phyloP scores from a whole-genome alignment of 495 filamentous ascomycete species.

The Annulohypoxylon bovei region DNA sequence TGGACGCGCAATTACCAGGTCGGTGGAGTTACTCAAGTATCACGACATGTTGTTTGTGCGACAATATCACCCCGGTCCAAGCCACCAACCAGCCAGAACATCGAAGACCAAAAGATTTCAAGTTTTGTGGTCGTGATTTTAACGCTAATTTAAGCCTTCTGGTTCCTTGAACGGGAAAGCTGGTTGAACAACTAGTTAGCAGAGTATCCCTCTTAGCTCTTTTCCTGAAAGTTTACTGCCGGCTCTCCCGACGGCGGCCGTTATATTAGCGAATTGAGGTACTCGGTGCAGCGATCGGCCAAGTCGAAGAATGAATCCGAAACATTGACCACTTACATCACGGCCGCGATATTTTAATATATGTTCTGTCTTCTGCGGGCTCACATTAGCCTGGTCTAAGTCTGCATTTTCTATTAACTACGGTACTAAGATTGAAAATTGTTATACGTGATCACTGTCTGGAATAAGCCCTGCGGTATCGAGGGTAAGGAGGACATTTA shows the following conservation, averaged over 20 bases:
- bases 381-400: slow-evolving; percentile 43
- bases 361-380: slow-evolving; percentile 22
- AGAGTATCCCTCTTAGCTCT: slow-evolving; percentile 21
- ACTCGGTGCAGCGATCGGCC: not conserved
- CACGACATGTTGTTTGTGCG: not conserved
- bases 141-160: too few species aligned
- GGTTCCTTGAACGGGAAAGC: too few species aligned
- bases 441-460: slow-evolving; percentile 28
- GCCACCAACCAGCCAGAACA: too few species aligned
- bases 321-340: not conserved
- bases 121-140: too few species aligned
- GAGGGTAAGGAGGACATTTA: slow-evolving; percentile 14
- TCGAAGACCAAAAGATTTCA: too few species aligned
- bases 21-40: not conserved
- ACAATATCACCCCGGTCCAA: too few species aligned
- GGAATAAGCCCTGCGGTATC: slow-evolving; percentile 27
- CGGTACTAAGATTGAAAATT: too few species aligned
- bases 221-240: slow-evolving; percentile 11
- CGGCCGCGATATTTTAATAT: slow-evolving; percentile 25
- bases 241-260: slow-evolving; percentile 9
- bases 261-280: slow-evolving; percentile 29
- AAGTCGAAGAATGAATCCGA: not conserved
- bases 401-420: slow-evolving; percentile 33
- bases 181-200: too few species aligned
- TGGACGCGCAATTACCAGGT: not conserved